Evolutionary conservation across 2,329 filamentous ascomycete species (phyloP), one percentile per base, ranked within the genome.

Genomic region (Ophiostoma piceae): DNA sequence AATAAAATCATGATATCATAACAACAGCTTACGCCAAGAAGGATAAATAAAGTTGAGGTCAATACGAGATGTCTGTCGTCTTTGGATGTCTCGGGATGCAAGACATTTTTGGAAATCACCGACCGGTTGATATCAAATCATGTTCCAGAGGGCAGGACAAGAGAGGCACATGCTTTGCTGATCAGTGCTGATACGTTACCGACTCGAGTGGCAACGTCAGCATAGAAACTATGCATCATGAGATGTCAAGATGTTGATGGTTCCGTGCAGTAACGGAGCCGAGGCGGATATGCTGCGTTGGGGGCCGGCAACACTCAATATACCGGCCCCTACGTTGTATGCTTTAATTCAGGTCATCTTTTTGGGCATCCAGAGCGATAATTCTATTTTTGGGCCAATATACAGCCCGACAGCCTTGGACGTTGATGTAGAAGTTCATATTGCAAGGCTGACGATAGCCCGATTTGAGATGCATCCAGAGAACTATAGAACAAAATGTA

Each of bases 1-100:
- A 65, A 65, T 22, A 65, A 65, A 39, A 65, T 39, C 35, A 65
- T 65, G 32, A 65, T 22, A 62, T 62, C 26, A 57, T 26, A 22
- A 26, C 4, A n/a, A 16, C 22, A 57, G 51, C 11, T 57, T 57
- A 57, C 51, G 51, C 51, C 51, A 57, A 57, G 9, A 26, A 12
- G 2, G 12, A 57, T 29, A 57, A 57, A 26, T 3, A 26, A 57
- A 3, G 11, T 57, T 1, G 11, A 4, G 26, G 22, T 26, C 22
- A 57, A 26, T 26, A 26, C 22, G 51, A 57, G 16, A 57, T 26
- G 51, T 57, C 3, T 9, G 51, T 57, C 16, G 19, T n/a, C 16
- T 16, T 47, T n/a, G 43, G 7, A 47, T 47, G 19, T 26, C 51
- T 57, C 51, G 19, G 51, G n/a, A 26, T 57, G 51, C 22, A 29